Conservation (phyloP, 2,329 filamentous ascomycete genomes). For the Chrysoporthe austroafricana region DNA sequence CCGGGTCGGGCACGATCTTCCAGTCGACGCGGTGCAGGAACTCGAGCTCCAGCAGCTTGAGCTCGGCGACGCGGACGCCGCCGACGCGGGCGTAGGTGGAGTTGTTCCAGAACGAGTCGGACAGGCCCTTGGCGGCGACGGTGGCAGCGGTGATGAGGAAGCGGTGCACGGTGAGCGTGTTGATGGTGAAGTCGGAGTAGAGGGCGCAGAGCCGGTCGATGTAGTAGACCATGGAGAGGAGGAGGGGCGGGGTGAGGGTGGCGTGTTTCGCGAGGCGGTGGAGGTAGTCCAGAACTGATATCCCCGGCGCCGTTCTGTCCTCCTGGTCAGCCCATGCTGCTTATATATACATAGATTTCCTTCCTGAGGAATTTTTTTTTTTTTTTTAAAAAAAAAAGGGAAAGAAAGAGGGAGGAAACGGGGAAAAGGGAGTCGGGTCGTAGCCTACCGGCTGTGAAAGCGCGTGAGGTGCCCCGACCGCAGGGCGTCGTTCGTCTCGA, state of each 20-base stretch:
- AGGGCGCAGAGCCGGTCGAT: conserved; percentile 92
- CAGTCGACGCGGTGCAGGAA: conserved; percentile 92
- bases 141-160: conserved; percentile 96
- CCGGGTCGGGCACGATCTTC: conserved; percentile 95
- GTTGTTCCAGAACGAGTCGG: conserved; percentile 98
- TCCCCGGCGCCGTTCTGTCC: conserved; percentile 72
- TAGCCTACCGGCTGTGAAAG: conserved; percentile 83
- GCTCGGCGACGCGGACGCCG: conserved; percentile 85
- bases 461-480: conserved; percentile 85
- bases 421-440: neutral
- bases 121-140: conserved; percentile 93
- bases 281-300: conserved; percentile 92
- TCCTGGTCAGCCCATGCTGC: neutral
- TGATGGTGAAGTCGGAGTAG: conserved; percentile 95
- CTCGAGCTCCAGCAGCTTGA: conserved; percentile 90
- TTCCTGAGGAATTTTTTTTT: conserved; percentile 31
- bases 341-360: too few relatives aligned
- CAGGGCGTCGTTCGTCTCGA: conserved; percentile 87
- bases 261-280: conserved; percentile 92
- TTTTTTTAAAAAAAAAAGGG: neutral
- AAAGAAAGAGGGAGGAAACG: conserved; percentile 18
- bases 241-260: conserved; percentile 86
- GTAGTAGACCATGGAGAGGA: conserved; percentile 99
- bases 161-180: conserved; percentile 92
- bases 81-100: conserved; percentile 93